Conservation (phyloP, 148 eudicot genomes). For the Vaccinium myrtillus region DNA sequence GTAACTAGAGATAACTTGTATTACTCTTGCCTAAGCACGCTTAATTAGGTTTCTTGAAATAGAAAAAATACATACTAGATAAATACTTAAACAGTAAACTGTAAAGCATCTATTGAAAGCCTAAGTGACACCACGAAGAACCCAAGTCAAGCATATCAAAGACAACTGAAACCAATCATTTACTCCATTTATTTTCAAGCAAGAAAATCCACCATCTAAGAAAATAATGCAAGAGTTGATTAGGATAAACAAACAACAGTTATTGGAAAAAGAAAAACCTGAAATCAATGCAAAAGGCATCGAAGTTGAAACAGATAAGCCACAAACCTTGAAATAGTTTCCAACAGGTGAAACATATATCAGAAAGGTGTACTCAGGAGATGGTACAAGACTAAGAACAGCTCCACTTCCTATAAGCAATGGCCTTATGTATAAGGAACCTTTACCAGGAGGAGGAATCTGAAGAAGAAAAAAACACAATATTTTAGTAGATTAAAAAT, state of each 20-base stretch:
- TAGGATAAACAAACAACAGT: neutral
- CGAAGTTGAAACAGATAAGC: slow-evolving; percentile 4
- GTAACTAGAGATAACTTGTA: neutral
- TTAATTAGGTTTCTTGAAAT: neutral
- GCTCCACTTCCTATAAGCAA: slow-evolving; percentile 97
- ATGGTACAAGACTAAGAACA: slow-evolving; percentile 90
- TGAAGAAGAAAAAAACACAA: slow-evolving; percentile 34
- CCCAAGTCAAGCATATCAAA: neutral
- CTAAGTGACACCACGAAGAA: neutral
- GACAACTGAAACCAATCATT: neutral
- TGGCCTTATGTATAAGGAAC: slow-evolving; percentile 81
- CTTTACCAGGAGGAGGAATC: slow-evolving; percentile 94
- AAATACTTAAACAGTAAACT: neutral
- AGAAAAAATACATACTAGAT: neutral
- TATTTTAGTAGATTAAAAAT: neutral
- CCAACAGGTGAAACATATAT: slow-evolving; percentile 92
- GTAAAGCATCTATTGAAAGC: neutral
- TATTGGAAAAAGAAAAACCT: neutral
- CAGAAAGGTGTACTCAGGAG: slow-evolving; percentile 94
- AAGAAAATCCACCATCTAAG: neutral
- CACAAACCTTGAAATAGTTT: slow-evolving; percentile 86
- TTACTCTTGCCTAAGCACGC: too few relatives aligned
- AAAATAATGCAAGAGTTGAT: neutral
- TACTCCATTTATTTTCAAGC: neutral
- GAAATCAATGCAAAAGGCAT: slow-evolving; percentile 9